Conservation (phyloP, 441 rosid species). For the Pelargonium fulgidum region DNA sequence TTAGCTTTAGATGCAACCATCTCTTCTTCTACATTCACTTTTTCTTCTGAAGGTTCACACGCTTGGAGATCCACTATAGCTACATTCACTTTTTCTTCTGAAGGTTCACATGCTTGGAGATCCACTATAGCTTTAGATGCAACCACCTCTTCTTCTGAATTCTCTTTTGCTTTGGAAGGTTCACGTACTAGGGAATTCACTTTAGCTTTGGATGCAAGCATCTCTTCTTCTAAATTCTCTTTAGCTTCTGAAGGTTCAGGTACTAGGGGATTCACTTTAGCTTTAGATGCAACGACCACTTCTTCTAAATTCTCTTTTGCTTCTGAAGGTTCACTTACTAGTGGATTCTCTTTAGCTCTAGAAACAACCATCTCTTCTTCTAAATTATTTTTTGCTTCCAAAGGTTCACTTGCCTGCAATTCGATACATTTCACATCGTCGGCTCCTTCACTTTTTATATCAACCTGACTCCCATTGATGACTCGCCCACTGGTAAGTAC, state of each 20-base stretch:
- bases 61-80: constrained; percentile 28
- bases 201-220: constrained; percentile 20
- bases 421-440: constrained; percentile 20
- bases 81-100: constrained; percentile 22
- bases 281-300: constrained; percentile 6
- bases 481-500: constrained; percentile 22
- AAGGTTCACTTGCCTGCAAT: constrained; percentile 22
- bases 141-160: constrained; percentile 9
- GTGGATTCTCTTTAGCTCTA: constrained; percentile 22
- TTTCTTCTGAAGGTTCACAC: constrained; percentile 25
- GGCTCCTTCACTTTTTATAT: constrained; percentile 24
- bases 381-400: constrained; percentile 23
- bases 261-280: constrained; percentile 11
- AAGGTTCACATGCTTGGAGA: constrained; percentile 25
- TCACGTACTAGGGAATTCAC: not conserved
- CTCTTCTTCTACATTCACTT: constrained; percentile 17
- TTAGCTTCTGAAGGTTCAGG: not conserved
- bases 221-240: not conserved
- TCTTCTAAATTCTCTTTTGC: constrained; percentile 20
- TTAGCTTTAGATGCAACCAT: not conserved
- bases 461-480: constrained; percentile 30
- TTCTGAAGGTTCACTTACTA: constrained; percentile 23
- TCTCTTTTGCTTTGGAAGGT: not conserved
- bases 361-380: constrained; percentile 16
- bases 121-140: constrained; percentile 25